Conservation (phyloP, 495 filamentous ascomycete genomes). For the Neurospora tetrasperma region DNA sequence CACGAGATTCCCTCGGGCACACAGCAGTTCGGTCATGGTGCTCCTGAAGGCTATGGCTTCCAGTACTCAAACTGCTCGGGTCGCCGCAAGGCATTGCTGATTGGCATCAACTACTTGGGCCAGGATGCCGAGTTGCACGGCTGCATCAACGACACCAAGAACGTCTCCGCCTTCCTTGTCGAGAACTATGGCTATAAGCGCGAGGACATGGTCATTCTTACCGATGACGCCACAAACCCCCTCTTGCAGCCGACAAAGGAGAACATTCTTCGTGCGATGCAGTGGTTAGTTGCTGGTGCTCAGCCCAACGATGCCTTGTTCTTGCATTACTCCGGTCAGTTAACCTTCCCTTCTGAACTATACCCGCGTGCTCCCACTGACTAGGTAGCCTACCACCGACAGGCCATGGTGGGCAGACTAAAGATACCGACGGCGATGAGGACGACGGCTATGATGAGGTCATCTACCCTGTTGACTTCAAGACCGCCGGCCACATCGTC, state of each 20-base stretch:
- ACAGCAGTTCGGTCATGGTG: slow-evolving; percentile 39
- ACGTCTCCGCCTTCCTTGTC: slow-evolving; percentile 76
- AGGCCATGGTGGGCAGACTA: slow-evolving; percentile 39
- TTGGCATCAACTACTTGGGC: slow-evolving; percentile 91
- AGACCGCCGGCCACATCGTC: slow-evolving; percentile 80
- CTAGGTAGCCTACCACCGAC: neutral
- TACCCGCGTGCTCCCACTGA: neutral
- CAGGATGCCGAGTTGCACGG: slow-evolving; percentile 76
- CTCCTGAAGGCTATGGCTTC: slow-evolving; percentile 45
- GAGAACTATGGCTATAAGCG: slow-evolving; percentile 56
- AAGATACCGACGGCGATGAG: slow-evolving; percentile 56
- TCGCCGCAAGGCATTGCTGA: slow-evolving; percentile 74
- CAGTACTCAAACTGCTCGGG: slow-evolving; percentile 86
- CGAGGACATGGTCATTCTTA: slow-evolving; percentile 44
- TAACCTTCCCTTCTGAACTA: neutral
- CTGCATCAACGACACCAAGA: slow-evolving; percentile 93
- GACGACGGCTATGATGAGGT: slow-evolving; percentile 94
- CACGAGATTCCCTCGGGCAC: slow-evolving; percentile 37
- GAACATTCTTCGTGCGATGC: slow-evolving; percentile 40
- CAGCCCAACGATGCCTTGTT: slow-evolving; percentile 41
- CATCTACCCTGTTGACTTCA: slow-evolving; percentile 93
- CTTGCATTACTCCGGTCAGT: slow-evolving; percentile 55
- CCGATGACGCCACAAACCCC: slow-evolving; percentile 36
- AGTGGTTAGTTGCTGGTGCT: slow-evolving; percentile 37
- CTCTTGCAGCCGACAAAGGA: slow-evolving; percentile 35